Evolutionary conservation across 75 land plant genomes (phyloP), one percentile per base, ranked within the genome.

Genomic region (Pinus tabuliformis): DNA sequence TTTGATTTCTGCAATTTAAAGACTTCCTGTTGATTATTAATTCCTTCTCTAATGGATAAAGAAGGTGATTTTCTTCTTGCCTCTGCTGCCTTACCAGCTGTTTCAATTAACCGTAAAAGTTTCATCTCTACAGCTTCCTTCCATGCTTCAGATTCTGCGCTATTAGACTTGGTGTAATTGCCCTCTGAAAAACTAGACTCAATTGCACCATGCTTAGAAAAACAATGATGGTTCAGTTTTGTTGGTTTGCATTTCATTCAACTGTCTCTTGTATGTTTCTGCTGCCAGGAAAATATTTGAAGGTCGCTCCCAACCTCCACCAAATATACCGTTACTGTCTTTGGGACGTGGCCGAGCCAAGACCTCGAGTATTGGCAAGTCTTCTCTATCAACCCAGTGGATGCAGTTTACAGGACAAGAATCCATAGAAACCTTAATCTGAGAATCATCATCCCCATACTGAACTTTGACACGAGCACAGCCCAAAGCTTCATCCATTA

Each of bases 291-390:
- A 91, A 12, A 89, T 79, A 76, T 91, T 86, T 57, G 75, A 60
- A 3, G 91, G 92, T 49, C 84, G 83, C 75, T 89, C 91, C 92
- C 92, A 91, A 1, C 86, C 89, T 79, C 87, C 87, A 59, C 92
- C 92, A 77, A 77, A 91, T 16, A 91, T 81, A 56, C 92, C 92
- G 82, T 86, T 74, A 60, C 86, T 87, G 62, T 78, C 62, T 73
- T 84, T 88, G 11, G 77, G 86, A 59, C 80, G 88, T 39, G 91
- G 91, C 24, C 76, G 83, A 20, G 86, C 86, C 42, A 91, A 60
- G 64, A 81, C 84, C 73, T 91, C 92, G 5, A 88, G 79, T 13
- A 84, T 74, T 30, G n/a, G n/a, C n/a, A n/a, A n/a, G n/a, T n/a
- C n/a, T n/a, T n/a, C n/a, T n/a, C n/a, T n/a, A n/a, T n/a, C n/a